Conservation (phyloP, 768 basidiomycete genomes). For the Suillus luteus region DNA sequence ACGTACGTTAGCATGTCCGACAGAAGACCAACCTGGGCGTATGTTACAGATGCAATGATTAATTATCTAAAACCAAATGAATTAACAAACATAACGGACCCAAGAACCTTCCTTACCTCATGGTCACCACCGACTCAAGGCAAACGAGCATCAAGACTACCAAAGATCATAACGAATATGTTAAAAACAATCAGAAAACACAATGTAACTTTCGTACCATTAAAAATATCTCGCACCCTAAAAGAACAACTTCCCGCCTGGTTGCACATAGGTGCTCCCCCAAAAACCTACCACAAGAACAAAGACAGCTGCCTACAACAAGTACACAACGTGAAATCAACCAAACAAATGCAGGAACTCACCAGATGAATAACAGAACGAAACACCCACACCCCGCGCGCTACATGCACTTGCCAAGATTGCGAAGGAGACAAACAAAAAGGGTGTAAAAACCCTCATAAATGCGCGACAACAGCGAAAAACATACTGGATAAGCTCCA, state of each 20-base stretch:
- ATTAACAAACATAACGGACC: not conserved
- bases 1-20: not conserved
- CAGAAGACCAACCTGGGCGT: not conserved
- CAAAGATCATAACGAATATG: not conserved
- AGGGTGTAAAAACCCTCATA: not conserved
- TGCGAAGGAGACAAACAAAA: not conserved
- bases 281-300: not conserved
- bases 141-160: not conserved
- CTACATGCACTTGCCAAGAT: not conserved
- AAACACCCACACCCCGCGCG: fast-evolving
- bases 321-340: not conserved
- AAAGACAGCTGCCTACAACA: not conserved
- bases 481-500: not conserved
- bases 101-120: not conserved
- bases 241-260: not conserved
- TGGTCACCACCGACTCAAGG: not conserved
- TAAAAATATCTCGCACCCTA: not conserved
- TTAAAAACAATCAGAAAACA: slow-evolving; percentile 2
- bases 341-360: not conserved
- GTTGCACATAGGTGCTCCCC: not conserved
- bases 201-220: not conserved
- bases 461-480: not conserved
- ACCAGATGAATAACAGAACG: not conserved
- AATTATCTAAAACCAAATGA: not conserved
- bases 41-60: not conserved